These are phyloP conservation scores for Boletus sp. DNA, from an alignment of 1,284 basidiomycete genomes.

Conservation along the genomic window DNA sequence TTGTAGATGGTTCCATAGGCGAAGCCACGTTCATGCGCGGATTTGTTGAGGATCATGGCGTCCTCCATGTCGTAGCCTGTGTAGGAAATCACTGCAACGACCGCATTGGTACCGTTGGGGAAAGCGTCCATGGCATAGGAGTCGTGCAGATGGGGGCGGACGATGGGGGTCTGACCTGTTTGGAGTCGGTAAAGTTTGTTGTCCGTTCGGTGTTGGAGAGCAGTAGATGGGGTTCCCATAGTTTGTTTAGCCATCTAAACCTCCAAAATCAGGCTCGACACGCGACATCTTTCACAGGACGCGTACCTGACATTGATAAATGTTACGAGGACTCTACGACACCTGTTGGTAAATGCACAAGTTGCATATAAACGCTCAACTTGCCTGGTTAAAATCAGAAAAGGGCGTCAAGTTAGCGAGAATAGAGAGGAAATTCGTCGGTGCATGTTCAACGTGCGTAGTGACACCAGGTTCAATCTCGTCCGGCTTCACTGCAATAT, in stretches of 20 bases:
- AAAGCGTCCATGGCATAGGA: slow-evolving; percentile 99
- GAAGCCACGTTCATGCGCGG: slow-evolving; percentile 96
- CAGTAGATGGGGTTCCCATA: slow-evolving; percentile 97
- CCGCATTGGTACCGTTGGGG: slow-evolving; percentile 97
- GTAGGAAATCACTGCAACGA: slow-evolving; percentile 99
- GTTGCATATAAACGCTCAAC: slow-evolving; percentile 2
- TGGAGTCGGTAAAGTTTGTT: slow-evolving; percentile 98
- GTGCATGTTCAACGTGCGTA: slow-evolving; percentile 90
- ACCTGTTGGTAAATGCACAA: slow-evolving; percentile 4
- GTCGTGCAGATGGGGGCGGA: slow-evolving; percentile 89
- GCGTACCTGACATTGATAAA: slow-evolving; percentile 80
- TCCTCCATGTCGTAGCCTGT: slow-evolving; percentile 99
- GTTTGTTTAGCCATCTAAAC: slow-evolving; percentile 98
- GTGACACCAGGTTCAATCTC: slow-evolving; percentile 84
- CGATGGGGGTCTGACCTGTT: slow-evolving; percentile 92
- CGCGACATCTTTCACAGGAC: not conserved
- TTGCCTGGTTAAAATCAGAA: slow-evolving; percentile 95
- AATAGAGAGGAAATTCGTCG: slow-evolving; percentile 93
- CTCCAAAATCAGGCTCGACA: slow-evolving; percentile 9
- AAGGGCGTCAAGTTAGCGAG: slow-evolving; percentile 79
- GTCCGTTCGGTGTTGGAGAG: slow-evolving; percentile 88
- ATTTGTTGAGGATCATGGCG: slow-evolving; percentile 99
- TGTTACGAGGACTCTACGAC: slow-evolving; percentile 74
- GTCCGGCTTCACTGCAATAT: slow-evolving; percentile 88
- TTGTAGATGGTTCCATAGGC: slow-evolving; percentile 98